These are phyloP conservation scores for Spergularia bocconei DNA, from an alignment of 148 eudicot genomes.

Conservation along the genomic window DNA sequence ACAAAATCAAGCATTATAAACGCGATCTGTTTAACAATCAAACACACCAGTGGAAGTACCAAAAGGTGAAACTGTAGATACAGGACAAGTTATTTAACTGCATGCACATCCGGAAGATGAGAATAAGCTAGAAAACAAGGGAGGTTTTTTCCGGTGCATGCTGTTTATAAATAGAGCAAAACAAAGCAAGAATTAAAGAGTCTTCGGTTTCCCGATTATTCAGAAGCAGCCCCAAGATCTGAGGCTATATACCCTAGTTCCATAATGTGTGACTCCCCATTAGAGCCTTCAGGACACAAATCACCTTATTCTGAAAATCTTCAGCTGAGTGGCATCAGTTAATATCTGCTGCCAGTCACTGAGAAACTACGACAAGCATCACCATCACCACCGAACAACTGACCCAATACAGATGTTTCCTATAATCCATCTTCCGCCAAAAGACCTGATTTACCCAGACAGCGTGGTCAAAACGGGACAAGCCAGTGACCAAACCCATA, in stretches of 20 bases:
- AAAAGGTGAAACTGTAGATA: no score
- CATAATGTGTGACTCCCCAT: background rate
- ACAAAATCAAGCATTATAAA: no score
- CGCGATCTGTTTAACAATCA: no score
- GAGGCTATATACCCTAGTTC: conserved; percentile 12
- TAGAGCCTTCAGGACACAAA: conserved; percentile 9
- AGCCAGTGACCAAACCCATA: conserved; percentile 1
- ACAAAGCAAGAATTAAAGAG: no score
- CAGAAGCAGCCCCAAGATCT: conserved; percentile 2
- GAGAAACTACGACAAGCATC: conserved; percentile 6
- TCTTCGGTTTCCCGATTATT: conserved; percentile 10
- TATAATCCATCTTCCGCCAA: conserved; percentile 18
- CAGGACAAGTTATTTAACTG: no score
- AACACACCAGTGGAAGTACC: no score
- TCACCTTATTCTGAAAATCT: conserved; percentile 3
- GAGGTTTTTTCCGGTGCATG: no score
- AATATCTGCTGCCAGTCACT: conserved; percentile 8
- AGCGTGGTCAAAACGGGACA: conserved; percentile 13
- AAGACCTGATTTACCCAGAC: conserved; percentile 12
- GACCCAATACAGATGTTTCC: conserved; percentile 17
- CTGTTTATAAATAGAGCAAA: no score
- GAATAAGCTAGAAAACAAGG: no score
- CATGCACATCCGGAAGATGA: no score
- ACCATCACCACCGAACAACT: conserved; percentile 17
- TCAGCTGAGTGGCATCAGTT: conserved; percentile 3